Evolutionary conservation across 768 basidiomycete genomes (phyloP), one percentile per base, ranked within the genome.

Genomic region (Termitomyces sp.): DNA sequence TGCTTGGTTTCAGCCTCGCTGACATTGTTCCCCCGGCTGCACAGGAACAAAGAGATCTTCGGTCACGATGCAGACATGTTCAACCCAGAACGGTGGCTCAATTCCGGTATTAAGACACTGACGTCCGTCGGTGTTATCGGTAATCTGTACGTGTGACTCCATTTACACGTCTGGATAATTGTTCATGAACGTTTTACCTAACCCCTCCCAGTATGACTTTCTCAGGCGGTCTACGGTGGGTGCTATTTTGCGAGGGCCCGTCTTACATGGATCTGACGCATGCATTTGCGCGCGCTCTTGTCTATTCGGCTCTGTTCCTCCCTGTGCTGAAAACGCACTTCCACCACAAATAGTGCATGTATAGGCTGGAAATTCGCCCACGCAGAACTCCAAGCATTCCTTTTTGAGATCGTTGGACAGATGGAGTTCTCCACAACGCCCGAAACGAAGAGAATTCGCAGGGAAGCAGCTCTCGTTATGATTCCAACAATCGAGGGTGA

Each of bases 351-450:
- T 48, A 76, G 74, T 12, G 66, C 74, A 9, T 76, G 75, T 64
- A 74, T 76, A 33, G 77, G 75, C 24, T 77, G 76, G 76, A 74
- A 72, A 53, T 75, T 78, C 53, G 76, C 76, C 4, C 66, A 85
- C 0, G 67, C 79, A 44, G 85, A 89, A 68, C 67, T 87, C 16
- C 86, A 88, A 63, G 76, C 80, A 0, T 85, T 89, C 70, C 66
- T 87, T n/a, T 77, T 82, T 24, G 84, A 86, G 66, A 73, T 85
- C 22, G 59, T 87, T 44, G 70, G 76, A 38, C 76, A 81, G 64
- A 85, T 88, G 65, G 81, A 86, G 63, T 83, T 87, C 62, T 62
- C 77, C 61, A 73, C 71, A 38, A 77, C 78, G 2, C 71, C 75
- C 16, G 71, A 78, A 57, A 68, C 74, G 1, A 63, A 68, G 59